Evolutionary conservation across 139 green algal genomes (phyloP).

Genomic region (Coelastrella sp.): DNA sequence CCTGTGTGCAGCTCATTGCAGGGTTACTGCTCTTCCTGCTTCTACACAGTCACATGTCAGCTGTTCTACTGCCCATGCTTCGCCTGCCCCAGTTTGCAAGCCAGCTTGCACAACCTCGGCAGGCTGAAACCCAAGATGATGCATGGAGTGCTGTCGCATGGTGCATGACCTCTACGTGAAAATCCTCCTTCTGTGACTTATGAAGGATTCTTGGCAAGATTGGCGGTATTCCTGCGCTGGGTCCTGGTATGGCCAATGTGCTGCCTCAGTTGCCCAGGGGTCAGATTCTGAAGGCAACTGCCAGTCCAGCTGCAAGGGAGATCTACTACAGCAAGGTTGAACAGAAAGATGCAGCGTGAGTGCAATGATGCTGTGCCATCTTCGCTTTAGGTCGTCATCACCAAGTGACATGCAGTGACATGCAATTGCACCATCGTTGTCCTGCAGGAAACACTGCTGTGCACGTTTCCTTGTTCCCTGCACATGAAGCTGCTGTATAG

Average conservation of each 20-base stretch:
- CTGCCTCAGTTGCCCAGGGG: constrained; percentile 47
- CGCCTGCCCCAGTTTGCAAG: neutral
- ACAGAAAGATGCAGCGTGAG: constrained; percentile 54
- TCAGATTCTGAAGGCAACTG: constrained; percentile 54
- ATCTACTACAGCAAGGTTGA: constrained; percentile 69
- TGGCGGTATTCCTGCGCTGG: constrained; percentile 62
- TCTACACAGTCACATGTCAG: too few relatives aligned
- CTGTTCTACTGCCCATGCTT: too few relatives aligned
- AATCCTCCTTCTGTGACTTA: neutral
- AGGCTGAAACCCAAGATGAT: neutral
- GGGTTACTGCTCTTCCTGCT: too few relatives aligned
- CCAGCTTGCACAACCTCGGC: neutral
- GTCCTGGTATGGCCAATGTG: constrained; percentile 45
- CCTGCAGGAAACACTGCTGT: too few relatives aligned
- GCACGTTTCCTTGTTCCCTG: too few relatives aligned
- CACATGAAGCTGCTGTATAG: too few relatives aligned
- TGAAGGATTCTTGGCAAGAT: constrained; percentile 66
- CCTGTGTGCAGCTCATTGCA: too few relatives aligned
- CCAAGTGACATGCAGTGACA: neutral
- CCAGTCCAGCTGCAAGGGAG: constrained; percentile 57
- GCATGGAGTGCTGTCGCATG: too few relatives aligned
- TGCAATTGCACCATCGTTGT: too few relatives aligned
- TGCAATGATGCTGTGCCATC: neutral
- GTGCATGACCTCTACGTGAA: too few relatives aligned
- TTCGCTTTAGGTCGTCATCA: neutral